Conservation (phyloP, 768 basidiomycete species). For the Coprinopsis strossmayeri region DNA sequence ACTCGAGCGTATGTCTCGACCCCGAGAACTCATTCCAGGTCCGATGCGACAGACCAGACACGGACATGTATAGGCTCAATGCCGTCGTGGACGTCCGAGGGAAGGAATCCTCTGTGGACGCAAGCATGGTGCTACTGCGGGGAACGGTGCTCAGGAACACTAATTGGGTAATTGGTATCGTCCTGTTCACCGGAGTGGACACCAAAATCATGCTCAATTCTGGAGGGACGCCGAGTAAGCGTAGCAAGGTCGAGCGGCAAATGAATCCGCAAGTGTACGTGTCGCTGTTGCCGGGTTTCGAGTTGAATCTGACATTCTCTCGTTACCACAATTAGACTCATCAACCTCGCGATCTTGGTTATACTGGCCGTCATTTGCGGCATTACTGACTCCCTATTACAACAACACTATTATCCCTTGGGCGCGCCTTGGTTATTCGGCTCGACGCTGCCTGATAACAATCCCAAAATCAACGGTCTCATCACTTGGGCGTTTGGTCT, state of each 20-base stretch:
- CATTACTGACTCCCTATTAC: conserved; percentile 78
- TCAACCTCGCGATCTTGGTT: conserved; percentile 76
- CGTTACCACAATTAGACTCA: conserved; percentile 58
- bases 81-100: conserved; percentile 60
- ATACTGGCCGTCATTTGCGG: conserved; percentile 83
- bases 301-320: conserved; percentile 2
- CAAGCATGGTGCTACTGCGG: conserved; percentile 80
- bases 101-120: conserved; percentile 59
- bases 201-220: conserved; percentile 95
- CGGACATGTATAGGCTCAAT: conserved; percentile 88
- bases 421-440: conserved; percentile 78
- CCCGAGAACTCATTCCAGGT: conserved; percentile 54
- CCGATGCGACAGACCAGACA: conserved; percentile 87
- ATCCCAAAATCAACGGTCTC: conserved; percentile 88
- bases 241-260: conserved; percentile 88
- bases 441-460: conserved; percentile 61
- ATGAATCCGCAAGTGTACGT: conserved; percentile 99
- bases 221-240: conserved; percentile 90
- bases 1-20: conserved; percentile 53
- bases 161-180: conserved; percentile 88
- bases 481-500: conserved; percentile 83
- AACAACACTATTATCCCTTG: conserved; percentile 54
- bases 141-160: conserved; percentile 94
- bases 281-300: conserved; percentile 23
- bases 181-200: conserved; percentile 87